phyloP scores from a whole-genome alignment of 305 asterid genomes.

The Ilex paraguariensis region DNA sequence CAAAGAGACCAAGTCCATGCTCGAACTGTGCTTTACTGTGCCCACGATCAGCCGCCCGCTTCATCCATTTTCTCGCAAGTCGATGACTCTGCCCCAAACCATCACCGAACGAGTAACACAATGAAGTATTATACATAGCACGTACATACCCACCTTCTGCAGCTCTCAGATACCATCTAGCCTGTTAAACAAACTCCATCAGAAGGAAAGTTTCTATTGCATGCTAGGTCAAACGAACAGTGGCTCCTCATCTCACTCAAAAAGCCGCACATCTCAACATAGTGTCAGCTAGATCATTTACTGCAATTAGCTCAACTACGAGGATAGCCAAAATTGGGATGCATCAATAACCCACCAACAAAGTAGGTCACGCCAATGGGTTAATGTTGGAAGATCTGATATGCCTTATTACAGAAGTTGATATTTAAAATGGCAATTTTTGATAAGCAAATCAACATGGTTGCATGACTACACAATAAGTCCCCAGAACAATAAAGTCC shows the following conservation, averaged over 20 bases:
- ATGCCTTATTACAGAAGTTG: not conserved
- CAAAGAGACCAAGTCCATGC: constrained; percentile 66
- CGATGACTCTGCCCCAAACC: constrained; percentile 50
- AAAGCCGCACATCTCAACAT: no score
- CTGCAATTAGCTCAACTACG: not conserved
- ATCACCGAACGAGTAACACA: constrained; percentile 70
- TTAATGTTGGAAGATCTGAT: not conserved
- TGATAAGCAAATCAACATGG: not conserved
- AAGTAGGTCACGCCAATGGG: no score
- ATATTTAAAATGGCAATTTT: not conserved
- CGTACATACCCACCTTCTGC: constrained; percentile 88
- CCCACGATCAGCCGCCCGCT: constrained; percentile 82
- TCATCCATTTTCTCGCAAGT: constrained; percentile 83
- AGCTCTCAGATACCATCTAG: constrained; percentile 69
- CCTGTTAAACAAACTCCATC: constrained; percentile 40
- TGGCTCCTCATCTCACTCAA: not conserved
- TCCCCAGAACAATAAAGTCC: not conserved
- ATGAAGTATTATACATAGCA: constrained; percentile 81
- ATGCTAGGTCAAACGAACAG: not conserved
- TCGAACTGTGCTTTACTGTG: constrained; percentile 83
- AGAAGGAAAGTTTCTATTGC: not conserved
- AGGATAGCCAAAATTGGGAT: no score
- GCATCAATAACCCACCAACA: no score
- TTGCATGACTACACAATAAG: not conserved
- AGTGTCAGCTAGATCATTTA: not conserved